Base-by-base conservation (phyloP, 345 rosid species). In the Populus deltoides region DNA sequence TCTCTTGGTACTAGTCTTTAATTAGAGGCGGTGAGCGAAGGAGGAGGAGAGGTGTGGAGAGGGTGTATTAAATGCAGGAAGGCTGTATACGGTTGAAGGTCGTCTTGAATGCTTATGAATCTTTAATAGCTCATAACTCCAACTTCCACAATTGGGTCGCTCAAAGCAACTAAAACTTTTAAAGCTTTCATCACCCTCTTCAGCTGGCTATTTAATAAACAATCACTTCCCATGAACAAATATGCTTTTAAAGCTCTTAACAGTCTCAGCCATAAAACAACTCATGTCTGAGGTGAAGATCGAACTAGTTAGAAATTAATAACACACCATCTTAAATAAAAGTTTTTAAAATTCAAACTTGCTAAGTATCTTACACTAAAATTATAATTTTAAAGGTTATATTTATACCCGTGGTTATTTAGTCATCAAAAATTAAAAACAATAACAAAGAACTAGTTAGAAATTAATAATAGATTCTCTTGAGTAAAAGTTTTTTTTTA, bases 71-170 rank as follows among this genome's bases (percentile, higher is more conserved):
- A 89, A 90, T 90, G 88, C 33, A 43, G 77, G 71, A 83, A 86
- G 86, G 65, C 78, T 70, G 85, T 57, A 80, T 66, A 82, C 85
- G 69, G 90, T 86, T 86, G 91, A 90, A 85, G 86, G 87, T 41
- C 13, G 84, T 62, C 77, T 85, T 83, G 83, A 86, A 73, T 82
- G 86, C 80, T 80, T 61, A 79, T 79, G 73, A 27, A 81, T 75
- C 71, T 74, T 87, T 82, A 79, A 77, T 73, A 61, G 70, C 80
- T 72, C 83, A 84, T 85, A 86, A 86, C 90, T 86, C 86, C 90
- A 81, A 78, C 88, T 86, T 86, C 89, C 81, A 27, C 86, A 75
- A 79, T 79, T 80, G 81, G 85, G 74, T 83, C 92, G 81, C 86
- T 83, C 80, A 47, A 53, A 79, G 51, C 16, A 51, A 71, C 76